Percentiles rank a stretch among this genome's conserved stretches.
These are phyloP conservation scores for Panicum miliaceum DNA, from an alignment of 176 grass and related monocot species.

Conservation along the genomic window DNA sequence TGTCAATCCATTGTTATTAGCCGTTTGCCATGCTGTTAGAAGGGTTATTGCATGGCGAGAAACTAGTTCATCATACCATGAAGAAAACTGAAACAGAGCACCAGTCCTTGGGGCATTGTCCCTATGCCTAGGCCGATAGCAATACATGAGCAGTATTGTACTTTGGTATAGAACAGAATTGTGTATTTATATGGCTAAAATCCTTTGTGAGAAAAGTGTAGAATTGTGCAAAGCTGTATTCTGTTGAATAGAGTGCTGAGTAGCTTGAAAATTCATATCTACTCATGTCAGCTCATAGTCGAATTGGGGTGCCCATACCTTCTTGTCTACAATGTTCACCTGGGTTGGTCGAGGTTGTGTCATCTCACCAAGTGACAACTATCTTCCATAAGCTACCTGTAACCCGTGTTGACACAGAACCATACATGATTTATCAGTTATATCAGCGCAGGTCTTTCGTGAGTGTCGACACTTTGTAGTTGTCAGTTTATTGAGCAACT, in stretches of 20 bases:
- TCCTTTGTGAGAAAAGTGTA: not conserved
- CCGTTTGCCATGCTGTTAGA: too few relatives aligned
- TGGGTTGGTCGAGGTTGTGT: not conserved
- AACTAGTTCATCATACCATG: not conserved
- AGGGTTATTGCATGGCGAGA: not conserved
- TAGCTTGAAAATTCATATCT: not conserved
- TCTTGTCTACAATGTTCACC: too few relatives aligned
- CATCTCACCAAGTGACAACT: not conserved
- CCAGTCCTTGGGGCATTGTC: not conserved
- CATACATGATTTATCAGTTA: conserved; percentile 11
- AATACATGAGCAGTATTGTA: not conserved
- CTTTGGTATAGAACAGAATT: not conserved
- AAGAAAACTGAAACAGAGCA: not conserved
- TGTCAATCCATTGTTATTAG: not conserved
- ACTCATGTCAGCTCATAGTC: too few relatives aligned
- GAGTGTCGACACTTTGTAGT: not conserved
- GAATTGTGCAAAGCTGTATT: not conserved
- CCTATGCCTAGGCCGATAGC: too few relatives aligned
- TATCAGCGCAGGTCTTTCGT: not conserved
- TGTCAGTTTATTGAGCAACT: conserved; percentile 1
- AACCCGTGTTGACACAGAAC: not conserved
- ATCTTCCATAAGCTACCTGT: too few relatives aligned
- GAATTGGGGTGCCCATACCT: too few relatives aligned
- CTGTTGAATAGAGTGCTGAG: not conserved
- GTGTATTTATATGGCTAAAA: not conserved